Evolutionary conservation across 2,329 filamentous ascomycete genomes (phyloP).

Genomic region (Botrytis aclada): DNA sequence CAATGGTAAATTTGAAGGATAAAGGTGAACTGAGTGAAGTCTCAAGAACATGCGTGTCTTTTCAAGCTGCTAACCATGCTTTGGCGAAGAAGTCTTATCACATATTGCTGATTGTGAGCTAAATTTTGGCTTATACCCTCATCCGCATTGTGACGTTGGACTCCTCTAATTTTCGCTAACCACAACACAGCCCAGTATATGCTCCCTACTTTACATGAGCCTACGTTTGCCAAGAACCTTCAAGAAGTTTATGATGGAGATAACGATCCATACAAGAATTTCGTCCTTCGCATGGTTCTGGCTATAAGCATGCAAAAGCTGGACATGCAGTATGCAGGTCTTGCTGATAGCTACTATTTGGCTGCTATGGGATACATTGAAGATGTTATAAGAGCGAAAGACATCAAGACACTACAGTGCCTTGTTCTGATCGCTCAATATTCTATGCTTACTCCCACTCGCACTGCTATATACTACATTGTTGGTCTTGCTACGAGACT

Average conservation of each 20-base stretch:
- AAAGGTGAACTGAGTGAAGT: conserved; percentile 3
- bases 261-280: conserved; percentile 78
- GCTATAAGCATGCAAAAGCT: conserved; percentile 94
- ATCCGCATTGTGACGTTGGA: not conserved
- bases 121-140: conserved; percentile 14
- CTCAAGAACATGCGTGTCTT: not conserved
- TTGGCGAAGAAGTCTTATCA: conserved; percentile 10
- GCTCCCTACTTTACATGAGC: conserved; percentile 83
- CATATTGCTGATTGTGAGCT: conserved; percentile 13
- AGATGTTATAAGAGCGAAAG: conserved; percentile 79
- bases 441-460: conserved; percentile 85
- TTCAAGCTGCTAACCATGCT: conserved; percentile 11
- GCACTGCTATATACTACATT: conserved; percentile 90
- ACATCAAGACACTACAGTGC: conserved; percentile 86
- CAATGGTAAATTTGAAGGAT: not conserved
- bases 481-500: conserved; percentile 84
- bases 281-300: conserved; percentile 85
- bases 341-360: conserved; percentile 93
- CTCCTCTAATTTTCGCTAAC: conserved; percentile 21
- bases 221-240: conserved; percentile 70
- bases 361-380: conserved; percentile 84
- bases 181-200: conserved; percentile 71
- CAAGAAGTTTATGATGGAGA: conserved; percentile 77
- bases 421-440: conserved; percentile 85
- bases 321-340: conserved; percentile 81